A percentile compares a stretch with the other conserved stretches of the same genome.
Evolutionary conservation across 208 protist species (phyloP).

Genomic region (Porcisia hertigi): DNA sequence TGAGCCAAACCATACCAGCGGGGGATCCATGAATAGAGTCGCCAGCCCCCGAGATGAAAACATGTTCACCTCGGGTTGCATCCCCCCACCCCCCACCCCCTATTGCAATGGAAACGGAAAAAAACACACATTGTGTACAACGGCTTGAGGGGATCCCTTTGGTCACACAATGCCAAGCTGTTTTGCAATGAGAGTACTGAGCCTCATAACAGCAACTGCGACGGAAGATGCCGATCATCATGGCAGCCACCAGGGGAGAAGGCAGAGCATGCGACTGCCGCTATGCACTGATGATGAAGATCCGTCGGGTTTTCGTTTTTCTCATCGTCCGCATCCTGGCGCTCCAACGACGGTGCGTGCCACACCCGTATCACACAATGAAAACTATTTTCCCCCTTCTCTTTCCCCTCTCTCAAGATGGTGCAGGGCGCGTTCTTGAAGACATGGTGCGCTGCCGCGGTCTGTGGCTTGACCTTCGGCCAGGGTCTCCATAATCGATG

Average conservation of each 20-base stretch:
- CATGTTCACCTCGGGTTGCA: constrained; percentile 36
- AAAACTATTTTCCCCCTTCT: too few species aligned
- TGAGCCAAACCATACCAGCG: constrained; percentile 9
- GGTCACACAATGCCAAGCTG: constrained; percentile 34
- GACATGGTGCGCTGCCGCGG: background rate
- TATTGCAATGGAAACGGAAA: constrained; percentile 45
- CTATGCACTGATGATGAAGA: constrained; percentile 38
- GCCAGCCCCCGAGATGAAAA: constrained; percentile 34
- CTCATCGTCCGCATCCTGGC: background rate
- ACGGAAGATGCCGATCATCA: constrained; percentile 33
- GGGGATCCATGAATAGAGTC: constrained; percentile 31
- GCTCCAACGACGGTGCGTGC: background rate
- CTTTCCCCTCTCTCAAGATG: background rate
- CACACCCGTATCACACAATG: constrained; percentile 6
- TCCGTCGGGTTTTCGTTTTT: constrained; percentile 25
- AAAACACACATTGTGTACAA: constrained; percentile 50
- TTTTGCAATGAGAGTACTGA: constrained; percentile 38
- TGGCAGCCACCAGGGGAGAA: constrained; percentile 52
- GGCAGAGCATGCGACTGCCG: constrained; percentile 42
- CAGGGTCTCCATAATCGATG: background rate
- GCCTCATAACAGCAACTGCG: constrained; percentile 41
- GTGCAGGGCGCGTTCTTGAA: constrained; percentile 1
- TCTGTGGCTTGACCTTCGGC: background rate
- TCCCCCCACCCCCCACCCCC: too few species aligned
- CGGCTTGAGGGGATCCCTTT: constrained; percentile 35